Evolutionary conservation across 169 alveolate genomes (phyloP), one percentile per base, ranked within the genome.

Genomic region (Plasmodium billcollinsi): DNA sequence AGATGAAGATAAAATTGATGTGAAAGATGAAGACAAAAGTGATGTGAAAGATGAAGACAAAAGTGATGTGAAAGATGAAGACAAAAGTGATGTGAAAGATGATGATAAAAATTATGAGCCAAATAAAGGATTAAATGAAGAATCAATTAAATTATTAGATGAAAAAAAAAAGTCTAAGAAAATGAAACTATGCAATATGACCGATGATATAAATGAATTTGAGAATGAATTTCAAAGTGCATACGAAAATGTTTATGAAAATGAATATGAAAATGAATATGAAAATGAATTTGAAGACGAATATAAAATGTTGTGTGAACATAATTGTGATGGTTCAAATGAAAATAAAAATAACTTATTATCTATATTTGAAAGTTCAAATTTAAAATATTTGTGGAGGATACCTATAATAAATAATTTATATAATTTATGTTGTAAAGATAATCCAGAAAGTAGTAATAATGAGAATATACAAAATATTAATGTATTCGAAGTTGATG

Each of bases 301-400:
- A 49, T 18, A 61, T 39, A 39, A 39, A 39, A 39, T 39, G 47
- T 39, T 39, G 9, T 39, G 47, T 39, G 88, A 52, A 45, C 58
- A 50, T 18, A 47, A 59, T 9, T 26, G 52, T 39, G 58, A 43
- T 11, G 45, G 26, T 5, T 7, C 33, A 0, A 63, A 29, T 59
- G 76, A 78, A 65, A 50, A 78, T 20, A 66, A 63, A 20, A 78
- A 49, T 39, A 18, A 50, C 7, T 29, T 15, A 3, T 65, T 74
- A 3, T 74, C 78, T 6, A 26, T 65, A 47, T 65, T 65, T 59
- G 69, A 33, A 0, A 65, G 69, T 45, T 50, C 71, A 50, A 78
- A n/a, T 66, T 11, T 78, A 58, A 78, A 67, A 49, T 54, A 80
- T 43, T 63, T 80, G 5, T 80, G 69, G 83, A 61, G 73, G 59